A percentile compares a stretch with the other conserved stretches of the same genome.
phyloP scores from a whole-genome alignment of 257 asterid species.

The Lithospermum erythrorhizon region DNA sequence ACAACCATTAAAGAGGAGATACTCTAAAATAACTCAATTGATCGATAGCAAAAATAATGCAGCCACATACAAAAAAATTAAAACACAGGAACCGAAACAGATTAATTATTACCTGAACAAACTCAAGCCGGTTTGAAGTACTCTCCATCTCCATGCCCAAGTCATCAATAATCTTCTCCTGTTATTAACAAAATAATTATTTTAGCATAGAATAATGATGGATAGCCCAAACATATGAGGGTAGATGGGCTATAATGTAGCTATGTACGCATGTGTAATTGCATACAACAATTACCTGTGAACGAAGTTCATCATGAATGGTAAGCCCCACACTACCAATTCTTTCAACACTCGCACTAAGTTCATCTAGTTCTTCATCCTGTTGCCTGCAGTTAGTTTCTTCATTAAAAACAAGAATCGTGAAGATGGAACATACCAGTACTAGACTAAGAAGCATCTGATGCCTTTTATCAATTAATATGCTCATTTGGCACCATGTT shows the following conservation, averaged over 20 bases:
- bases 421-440: background rate
- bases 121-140: slow-evolving; percentile 92
- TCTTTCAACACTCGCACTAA: slow-evolving; percentile 81
- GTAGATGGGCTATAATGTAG: background rate
- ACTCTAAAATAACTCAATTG: background rate
- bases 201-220: no score
- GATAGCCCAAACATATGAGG: no score
- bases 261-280: background rate
- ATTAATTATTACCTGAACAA: slow-evolving; percentile 63
- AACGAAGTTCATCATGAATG: slow-evolving; percentile 89
- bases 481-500: background rate
- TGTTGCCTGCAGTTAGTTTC: slow-evolving; percentile 10
- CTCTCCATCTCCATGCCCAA: slow-evolving; percentile 89
- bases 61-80: background rate
- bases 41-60: background rate
- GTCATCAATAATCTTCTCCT: slow-evolving; percentile 83
- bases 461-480: background rate
- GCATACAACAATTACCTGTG: slow-evolving; percentile 42
- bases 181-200: slow-evolving; percentile 1
- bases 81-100: background rate
- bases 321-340: slow-evolving; percentile 96
- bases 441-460: background rate
- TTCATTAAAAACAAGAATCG: background rate
- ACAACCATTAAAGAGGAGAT: no score
- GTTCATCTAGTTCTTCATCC: slow-evolving; percentile 34